Evolutionary conservation across 257 asterid species (phyloP), one percentile per base, ranked within the genome.

Genomic region (Hygrophila difformis): DNA sequence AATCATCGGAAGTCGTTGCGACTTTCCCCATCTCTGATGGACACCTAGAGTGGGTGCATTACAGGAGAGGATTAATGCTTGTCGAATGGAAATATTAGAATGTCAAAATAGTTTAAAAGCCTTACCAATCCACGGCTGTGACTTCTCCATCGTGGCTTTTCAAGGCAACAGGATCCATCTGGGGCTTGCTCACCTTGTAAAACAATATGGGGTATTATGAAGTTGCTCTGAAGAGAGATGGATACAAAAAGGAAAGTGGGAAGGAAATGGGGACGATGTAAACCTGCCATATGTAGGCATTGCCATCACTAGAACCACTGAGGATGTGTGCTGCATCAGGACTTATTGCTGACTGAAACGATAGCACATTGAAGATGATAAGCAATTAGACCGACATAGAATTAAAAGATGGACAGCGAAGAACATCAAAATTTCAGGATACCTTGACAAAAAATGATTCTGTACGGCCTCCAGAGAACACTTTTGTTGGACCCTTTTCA

Each of bases 381-480:
- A 62, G 23, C 57, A 44, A 49, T 26, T 8, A 26, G 41, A 24
- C 10, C 14, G 55, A 26, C 16, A n/a, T 8, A 14, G 0, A 49
- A 10, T 41, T 24, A 18, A 28, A 40, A 18, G 6, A 13, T 10
- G 8, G 12, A 17, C 31, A 44, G 11, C 33, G 31, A 26, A 26
- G 31, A 26, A 0, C 31, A 11, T 3, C 47, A 43, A 18, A 28
- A 43, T 36, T 51, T 20, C n/a, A 6, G 15, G 65, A 17, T 74
- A 82, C 98, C 94, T 89, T 85, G n/a, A 89, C 94, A 39, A 82
- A 89, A 71, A 85, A 91, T 8, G 96, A 82, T 34, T 69, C 89
- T 8, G 63, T 91, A 55, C 67, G 75, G 53, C 81, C 76, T 45
- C 96, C 95, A 10, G 75, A 61, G 56, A 86, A 91, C 9, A 75